A percentile compares a stretch with the other conserved stretches of the same genome.
Conservation (phyloP, 345 rosid genomes). For the Melaleuca quinquenervia region DNA sequence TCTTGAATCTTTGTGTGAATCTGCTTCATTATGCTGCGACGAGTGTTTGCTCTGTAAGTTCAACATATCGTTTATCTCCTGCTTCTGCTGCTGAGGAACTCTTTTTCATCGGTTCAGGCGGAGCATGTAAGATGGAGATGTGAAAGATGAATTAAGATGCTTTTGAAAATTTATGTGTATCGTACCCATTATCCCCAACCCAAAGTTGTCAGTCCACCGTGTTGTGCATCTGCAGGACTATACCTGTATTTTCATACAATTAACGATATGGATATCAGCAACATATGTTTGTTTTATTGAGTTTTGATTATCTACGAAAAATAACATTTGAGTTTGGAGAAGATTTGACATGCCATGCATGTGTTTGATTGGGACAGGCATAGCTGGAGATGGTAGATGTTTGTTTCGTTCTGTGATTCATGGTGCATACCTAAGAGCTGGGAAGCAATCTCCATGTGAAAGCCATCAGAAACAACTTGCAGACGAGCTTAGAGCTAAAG, state of each 20-base stretch:
- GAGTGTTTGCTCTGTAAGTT: neutral
- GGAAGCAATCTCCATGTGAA: slow-evolving; percentile 48
- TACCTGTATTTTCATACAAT: neutral
- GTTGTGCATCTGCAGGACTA: neutral
- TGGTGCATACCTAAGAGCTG: slow-evolving; percentile 37
- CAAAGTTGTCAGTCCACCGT: neutral
- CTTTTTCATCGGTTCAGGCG: neutral
- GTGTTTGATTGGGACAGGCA: slow-evolving; percentile 20
- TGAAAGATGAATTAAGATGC: neutral
- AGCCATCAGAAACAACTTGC: slow-evolving; percentile 45
- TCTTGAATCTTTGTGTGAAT: too few relatives aligned
- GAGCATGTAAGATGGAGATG: neutral
- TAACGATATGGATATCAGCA: neutral
- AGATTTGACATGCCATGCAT: neutral
- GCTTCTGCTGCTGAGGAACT: neutral
- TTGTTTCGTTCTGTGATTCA: slow-evolving; percentile 58
- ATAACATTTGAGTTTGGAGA: neutral
- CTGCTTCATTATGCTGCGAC: neutral
- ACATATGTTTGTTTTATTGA: neutral
- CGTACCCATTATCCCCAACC: neutral
- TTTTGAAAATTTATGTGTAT: neutral
- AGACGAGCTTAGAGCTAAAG: slow-evolving; percentile 57
- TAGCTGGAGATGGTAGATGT: slow-evolving; percentile 68
- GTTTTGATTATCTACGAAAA: neutral
- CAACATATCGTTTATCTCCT: neutral